A percentile compares a stretch with the other conserved stretches of the same genome.
These are phyloP conservation scores for Penicillium corylophilum DNA, from an alignment of 2,329 filamentous ascomycete species.

Conservation along the genomic window DNA sequence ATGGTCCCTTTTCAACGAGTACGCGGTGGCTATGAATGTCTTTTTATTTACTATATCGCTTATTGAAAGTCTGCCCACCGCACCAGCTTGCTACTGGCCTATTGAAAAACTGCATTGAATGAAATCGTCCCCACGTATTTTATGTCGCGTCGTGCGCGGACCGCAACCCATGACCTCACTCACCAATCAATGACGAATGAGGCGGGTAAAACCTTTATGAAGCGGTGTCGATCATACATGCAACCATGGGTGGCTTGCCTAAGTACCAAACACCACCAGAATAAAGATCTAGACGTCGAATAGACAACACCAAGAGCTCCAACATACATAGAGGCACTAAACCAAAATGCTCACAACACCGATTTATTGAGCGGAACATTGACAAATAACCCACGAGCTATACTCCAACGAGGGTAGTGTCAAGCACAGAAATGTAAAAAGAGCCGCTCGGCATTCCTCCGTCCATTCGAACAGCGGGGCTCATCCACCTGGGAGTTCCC, in stretches of 20 bases:
- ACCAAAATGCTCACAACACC: too few species aligned
- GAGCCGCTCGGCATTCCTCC: neutral
- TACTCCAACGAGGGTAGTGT: neutral
- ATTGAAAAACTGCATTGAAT: neutral
- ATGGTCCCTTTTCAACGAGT: neutral
- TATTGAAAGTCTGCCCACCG: neutral
- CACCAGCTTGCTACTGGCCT: neutral
- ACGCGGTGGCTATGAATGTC: neutral
- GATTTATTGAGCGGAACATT: conserved; percentile 1
- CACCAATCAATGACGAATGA: neutral
- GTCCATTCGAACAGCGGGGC: conserved; percentile 1
- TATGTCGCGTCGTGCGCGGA: neutral
- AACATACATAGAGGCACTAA: too few species aligned
- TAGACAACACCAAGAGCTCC: neutral
- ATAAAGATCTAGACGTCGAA: neutral
- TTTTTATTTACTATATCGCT: neutral
- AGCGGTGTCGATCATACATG: neutral
- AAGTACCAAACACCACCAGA: neutral
- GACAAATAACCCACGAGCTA: conserved; percentile 6
- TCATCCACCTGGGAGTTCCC: conserved; percentile 3
- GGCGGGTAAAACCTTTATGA: neutral
- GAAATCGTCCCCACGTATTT: neutral
- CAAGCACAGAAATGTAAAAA: neutral
- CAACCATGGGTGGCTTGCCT: neutral
- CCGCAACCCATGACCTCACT: too few species aligned